Conservation (phyloP, 2,329 filamentous ascomycete genomes). For the Diaporthe velutina region DNA sequence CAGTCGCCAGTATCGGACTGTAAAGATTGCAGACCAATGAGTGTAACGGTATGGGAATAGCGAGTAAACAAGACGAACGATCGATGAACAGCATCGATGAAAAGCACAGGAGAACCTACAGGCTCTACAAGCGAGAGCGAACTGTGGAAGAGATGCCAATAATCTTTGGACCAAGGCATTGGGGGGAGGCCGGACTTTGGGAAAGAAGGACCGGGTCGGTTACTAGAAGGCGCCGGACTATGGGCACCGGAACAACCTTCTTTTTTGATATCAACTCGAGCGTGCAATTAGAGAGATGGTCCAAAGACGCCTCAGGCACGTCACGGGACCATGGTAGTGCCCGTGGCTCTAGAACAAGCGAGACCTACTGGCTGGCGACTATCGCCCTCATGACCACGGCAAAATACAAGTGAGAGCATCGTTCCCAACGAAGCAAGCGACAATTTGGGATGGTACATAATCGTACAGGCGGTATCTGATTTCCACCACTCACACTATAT, state of each 20-base stretch:
- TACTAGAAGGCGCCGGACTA: neutral
- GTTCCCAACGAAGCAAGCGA: neutral
- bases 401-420: neutral
- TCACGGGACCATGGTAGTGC: neutral
- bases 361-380: neutral
- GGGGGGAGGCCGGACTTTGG: neutral
- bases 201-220: conserved; percentile 22
- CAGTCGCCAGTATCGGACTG: neutral
- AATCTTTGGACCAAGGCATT: neutral
- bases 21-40: neutral
- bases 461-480: neutral
- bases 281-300: neutral
- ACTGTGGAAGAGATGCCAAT: neutral
- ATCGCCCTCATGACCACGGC: neutral
- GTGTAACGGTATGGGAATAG: neutral
- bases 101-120: neutral
- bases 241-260: neutral
- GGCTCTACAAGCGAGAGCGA: neutral
- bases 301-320: neutral
- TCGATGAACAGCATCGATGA: neutral
- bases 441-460: neutral
- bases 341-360: neutral
- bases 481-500: neutral
- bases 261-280: neutral
- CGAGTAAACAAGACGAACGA: neutral